Evolutionary conservation across 1,284 basidiomycete species (phyloP).

Genomic region (Marasmius fiardii): DNA sequence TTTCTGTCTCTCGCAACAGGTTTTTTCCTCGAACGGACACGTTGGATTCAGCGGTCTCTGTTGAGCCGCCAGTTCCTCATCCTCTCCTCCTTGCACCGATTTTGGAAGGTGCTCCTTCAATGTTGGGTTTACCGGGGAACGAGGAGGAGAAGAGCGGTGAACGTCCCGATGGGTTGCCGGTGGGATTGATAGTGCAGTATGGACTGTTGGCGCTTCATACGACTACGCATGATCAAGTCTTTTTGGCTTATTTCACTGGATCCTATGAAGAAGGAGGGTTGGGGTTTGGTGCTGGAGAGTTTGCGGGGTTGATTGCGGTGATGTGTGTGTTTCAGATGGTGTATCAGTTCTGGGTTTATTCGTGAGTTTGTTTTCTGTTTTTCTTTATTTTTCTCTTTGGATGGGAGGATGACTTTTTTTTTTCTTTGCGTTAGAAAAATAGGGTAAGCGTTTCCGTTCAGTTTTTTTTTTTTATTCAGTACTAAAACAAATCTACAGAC

Average conservation of each 20-base stretch:
- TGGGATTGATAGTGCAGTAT: slow-evolving; percentile 75
- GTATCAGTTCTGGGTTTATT: slow-evolving; percentile 83
- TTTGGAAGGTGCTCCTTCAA: background rate
- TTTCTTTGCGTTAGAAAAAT: slow-evolving; percentile 41
- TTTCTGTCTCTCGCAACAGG: slow-evolving; percentile 44
- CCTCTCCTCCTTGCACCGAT: no score
- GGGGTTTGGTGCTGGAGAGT: slow-evolving; percentile 73
- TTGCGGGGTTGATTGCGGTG: slow-evolving; percentile 75
- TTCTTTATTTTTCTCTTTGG: background rate
- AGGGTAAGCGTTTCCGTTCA: slow-evolving; percentile 35
- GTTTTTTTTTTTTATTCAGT: no score
- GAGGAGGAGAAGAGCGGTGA: slow-evolving; percentile 55
- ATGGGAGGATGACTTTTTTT: slow-evolving; percentile 16
- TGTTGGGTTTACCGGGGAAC: slow-evolving; percentile 28
- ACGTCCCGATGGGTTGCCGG: slow-evolving; percentile 61
- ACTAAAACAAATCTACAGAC: slow-evolving; percentile 23
- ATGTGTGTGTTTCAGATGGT: slow-evolving; percentile 80
- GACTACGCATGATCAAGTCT: slow-evolving; percentile 86
- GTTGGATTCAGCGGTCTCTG: slow-evolving; percentile 33
- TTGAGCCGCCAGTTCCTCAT: no score
- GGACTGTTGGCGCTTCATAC: slow-evolving; percentile 77
- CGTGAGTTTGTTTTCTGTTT: slow-evolving; percentile 44
- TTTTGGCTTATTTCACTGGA: slow-evolving; percentile 80
- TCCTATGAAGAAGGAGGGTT: slow-evolving; percentile 71
- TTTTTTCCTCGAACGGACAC: no score